Base-by-base conservation (phyloP, 345 rosid species). In the Aegle marmelos region DNA sequence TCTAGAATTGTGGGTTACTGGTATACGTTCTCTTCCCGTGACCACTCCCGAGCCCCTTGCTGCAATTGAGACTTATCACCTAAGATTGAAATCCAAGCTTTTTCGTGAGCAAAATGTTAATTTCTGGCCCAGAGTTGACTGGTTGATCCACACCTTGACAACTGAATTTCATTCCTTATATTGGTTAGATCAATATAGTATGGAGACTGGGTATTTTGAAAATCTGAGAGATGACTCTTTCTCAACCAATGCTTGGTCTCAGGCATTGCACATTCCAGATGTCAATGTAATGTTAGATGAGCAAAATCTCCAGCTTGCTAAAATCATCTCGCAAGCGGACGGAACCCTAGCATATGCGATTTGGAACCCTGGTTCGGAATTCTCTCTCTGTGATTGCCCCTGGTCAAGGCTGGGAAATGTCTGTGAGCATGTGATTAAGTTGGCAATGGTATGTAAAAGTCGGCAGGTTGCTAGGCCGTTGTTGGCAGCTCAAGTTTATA, bases 311-410 rank as follows among this genome's bases (percentile, higher is more conserved):
- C 87, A 80, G 54, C 73, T 83, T 50, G 88, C 88, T 77, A 85
- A 87, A 78, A 87, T 86, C 36, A 79, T 86, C 66, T 86, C 89
- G 4, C 87, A 86, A 78, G 79, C 83, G 7, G 85, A 88, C 74
- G 81, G 86, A 77, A 85, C 72, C 77, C 37, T 77, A 74, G 85
- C 77, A 13, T 83, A 83, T 75, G 72, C 81, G 36, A 68, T 87
- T 70, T 83, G 87, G 89, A 88, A 82, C 79, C 91, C 90, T 77
- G 91, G 90, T 64, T 85, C 91, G 4, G 91, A 88, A 74, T 88
- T 88, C 74, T 77, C 91, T 14, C 58, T 82, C 69, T 88, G 91
- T 54, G 86, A 86, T 68, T 88, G 91, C 58, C 60, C 74, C 60
- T 82, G 86, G 83, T 85, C 90, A 34, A 79, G 80, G 68, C 71